Base-by-base conservation (phyloP, 495 filamentous ascomycete species). In the Trichocladium uniseriatum region DNA sequence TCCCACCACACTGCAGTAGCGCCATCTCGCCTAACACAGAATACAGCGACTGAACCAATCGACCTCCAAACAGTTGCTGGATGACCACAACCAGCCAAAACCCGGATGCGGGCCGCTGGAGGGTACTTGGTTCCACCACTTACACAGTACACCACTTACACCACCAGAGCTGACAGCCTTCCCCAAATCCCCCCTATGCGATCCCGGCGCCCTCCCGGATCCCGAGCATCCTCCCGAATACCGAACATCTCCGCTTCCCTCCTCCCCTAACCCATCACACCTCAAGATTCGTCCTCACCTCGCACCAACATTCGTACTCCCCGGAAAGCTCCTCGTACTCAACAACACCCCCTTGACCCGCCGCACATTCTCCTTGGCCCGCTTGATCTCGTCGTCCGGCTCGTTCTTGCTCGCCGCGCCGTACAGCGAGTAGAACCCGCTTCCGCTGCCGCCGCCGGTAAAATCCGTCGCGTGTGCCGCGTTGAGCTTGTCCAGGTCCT, bases 281-380 rank as follows among this genome's bases (percentile, higher is more conserved):
- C n/a, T n/a, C n/a, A n/a, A n/a, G n/a, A n/a, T n/a, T n/a, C n/a
- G n/a, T 14, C 27, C 35, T 6, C 35, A 36, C 18, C 29, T 11
- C 18, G 3, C 15, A 32, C 5, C 21, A 18, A 20, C 15, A n/a
- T 22, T 24, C 36, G 37, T 24, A 29, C n/a, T 35, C 32, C 21
- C 54, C 6, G 79, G 78, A 57, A 84, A 82, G 52, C 69, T 80
- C 60, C 81, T 73, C 15, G 89, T 81, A 71, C 83, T 91, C 61
- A 98, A 58, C 64, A 98, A 69, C 39, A 90, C 83, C 15, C 92
- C 91, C 73, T 98, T 98, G n/a, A 97, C 80, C 53, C 87, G 79
- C 43, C 89, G 72, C 51, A 98, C 95, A 61, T 94, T 87, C 19
- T 82, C 77, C 67, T 84, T 90, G 14, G 94, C 78, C 60, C 73